Conservation (phyloP, 2,329 filamentous ascomycete species). For the Phialophora tarda region DNA sequence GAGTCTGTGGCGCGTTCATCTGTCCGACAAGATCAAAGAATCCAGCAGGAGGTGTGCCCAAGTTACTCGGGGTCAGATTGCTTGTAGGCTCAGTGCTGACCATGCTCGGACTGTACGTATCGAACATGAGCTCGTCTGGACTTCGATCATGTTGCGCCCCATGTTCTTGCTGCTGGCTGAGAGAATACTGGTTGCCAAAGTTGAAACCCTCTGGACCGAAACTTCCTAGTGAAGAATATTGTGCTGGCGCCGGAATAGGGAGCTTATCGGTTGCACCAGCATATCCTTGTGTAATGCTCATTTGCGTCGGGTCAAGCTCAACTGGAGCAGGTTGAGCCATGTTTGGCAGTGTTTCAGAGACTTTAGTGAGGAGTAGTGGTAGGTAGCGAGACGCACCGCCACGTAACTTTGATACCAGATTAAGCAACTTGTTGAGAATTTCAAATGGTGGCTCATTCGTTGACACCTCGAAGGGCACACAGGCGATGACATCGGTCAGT, state of each 20-base stretch:
- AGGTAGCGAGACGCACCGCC: constrained; percentile 77
- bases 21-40: neutral
- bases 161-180: neutral
- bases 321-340: constrained; percentile 13
- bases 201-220: neutral
- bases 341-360: constrained; percentile 70
- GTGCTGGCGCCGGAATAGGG: constrained; percentile 28
- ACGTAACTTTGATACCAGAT: constrained; percentile 72
- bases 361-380: constrained; percentile 76
- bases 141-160: neutral
- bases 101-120: constrained; percentile 23
- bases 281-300: constrained; percentile 36
- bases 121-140: constrained; percentile 10
- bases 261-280: constrained; percentile 34
- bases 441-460: constrained; percentile 62
- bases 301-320: constrained; percentile 6
- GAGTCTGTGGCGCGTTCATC: neutral
- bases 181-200: neutral
- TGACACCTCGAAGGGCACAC: constrained; percentile 49
- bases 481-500: constrained; percentile 73
- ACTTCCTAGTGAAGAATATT: constrained; percentile 4
- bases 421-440: constrained; percentile 72
- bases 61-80: constrained; percentile 3
- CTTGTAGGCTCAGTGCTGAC: constrained; percentile 5
- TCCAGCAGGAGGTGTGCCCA: constrained; percentile 5